Percentiles rank a stretch among this genome's conserved stretches.
Conservation (phyloP, 768 basidiomycete genomes). For the Lentinus tigrinus region DNA sequence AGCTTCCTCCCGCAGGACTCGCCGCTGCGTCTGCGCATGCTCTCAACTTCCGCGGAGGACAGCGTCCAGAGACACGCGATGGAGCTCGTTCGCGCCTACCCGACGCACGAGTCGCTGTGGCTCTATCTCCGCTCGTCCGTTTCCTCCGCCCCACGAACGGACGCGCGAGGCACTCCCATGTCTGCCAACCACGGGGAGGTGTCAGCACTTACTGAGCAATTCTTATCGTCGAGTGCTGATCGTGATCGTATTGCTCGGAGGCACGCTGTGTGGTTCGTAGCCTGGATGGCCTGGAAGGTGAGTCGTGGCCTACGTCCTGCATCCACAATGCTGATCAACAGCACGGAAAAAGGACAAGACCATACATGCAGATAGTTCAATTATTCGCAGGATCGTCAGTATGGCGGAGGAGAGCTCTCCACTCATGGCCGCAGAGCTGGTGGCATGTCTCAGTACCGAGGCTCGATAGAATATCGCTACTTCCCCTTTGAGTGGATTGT, state of each 20-base stretch:
- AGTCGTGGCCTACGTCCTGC: background rate
- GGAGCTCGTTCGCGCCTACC: constrained; percentile 49
- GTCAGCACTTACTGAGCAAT: background rate
- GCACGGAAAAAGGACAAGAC: background rate
- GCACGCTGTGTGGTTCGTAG: background rate
- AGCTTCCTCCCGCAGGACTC: background rate
- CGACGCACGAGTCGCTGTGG: constrained; percentile 65
- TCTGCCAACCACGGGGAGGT: background rate
- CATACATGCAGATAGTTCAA: background rate
- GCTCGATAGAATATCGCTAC: too few species aligned
- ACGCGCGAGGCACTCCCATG: too few species aligned
- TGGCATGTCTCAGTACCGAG: background rate
- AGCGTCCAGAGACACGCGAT: constrained; percentile 37
- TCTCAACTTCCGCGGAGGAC: background rate
- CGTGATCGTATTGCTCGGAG: background rate
- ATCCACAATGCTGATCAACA: background rate
- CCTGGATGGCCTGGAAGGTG: constrained; percentile 6
- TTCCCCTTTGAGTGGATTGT: too few species aligned
- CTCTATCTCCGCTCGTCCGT: constrained; percentile 45
- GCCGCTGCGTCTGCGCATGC: too few species aligned
- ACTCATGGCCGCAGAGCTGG: background rate
- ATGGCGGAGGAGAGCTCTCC: background rate
- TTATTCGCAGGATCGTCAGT: too few species aligned
- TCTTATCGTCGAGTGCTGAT: background rate
- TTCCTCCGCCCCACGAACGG: background rate